These are phyloP conservation scores for Naganishia onofrii DNA, from an alignment of 768 basidiomycete species.

Conservation along the genomic window DNA sequence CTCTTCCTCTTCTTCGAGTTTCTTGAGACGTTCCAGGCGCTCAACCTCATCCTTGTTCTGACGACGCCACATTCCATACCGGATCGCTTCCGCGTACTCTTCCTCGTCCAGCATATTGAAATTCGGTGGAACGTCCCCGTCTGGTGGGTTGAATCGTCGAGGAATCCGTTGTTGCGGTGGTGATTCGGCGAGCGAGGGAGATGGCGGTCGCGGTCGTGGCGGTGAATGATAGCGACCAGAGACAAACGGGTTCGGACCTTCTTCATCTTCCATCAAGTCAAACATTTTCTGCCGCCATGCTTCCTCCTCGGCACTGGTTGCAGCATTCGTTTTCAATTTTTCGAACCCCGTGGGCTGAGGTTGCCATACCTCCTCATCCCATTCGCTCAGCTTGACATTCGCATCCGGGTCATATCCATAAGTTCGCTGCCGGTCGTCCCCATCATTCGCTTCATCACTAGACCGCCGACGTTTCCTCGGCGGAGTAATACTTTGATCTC, in stretches of 20 bases:
- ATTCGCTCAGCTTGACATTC: constrained; percentile 11
- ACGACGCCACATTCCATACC: constrained; percentile 76
- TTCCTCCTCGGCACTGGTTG: constrained; percentile 63
- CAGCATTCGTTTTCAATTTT: neutral
- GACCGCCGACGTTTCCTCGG: constrained; percentile 35
- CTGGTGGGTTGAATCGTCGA: constrained; percentile 1
- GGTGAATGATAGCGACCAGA: constrained; percentile 31
- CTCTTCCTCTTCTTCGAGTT: constrained; percentile 59
- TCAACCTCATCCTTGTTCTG: constrained; percentile 45
- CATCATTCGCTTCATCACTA: neutral
- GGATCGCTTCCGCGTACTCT: constrained; percentile 81
- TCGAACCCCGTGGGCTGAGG: constrained; percentile 11
- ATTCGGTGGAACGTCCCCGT: constrained; percentile 32
- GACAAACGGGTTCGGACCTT: constrained; percentile 28
- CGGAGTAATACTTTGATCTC: constrained; percentile 41
- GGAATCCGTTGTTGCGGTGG: constrained; percentile 5
- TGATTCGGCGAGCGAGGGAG: neutral
- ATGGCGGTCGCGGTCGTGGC: constrained; percentile 56
- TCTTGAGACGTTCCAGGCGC: constrained; percentile 31
- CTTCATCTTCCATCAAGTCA: constrained; percentile 63
- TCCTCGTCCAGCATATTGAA: constrained; percentile 72
- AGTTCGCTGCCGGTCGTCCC: neutral
- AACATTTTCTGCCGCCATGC: constrained; percentile 71
- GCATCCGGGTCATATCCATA: constrained; percentile 6
- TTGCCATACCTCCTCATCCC: constrained; percentile 27